Evolutionary conservation across 176 grass and related monocot genomes (phyloP), one percentile per base, ranked within the genome.

Genomic region (Olyra latifolia): DNA sequence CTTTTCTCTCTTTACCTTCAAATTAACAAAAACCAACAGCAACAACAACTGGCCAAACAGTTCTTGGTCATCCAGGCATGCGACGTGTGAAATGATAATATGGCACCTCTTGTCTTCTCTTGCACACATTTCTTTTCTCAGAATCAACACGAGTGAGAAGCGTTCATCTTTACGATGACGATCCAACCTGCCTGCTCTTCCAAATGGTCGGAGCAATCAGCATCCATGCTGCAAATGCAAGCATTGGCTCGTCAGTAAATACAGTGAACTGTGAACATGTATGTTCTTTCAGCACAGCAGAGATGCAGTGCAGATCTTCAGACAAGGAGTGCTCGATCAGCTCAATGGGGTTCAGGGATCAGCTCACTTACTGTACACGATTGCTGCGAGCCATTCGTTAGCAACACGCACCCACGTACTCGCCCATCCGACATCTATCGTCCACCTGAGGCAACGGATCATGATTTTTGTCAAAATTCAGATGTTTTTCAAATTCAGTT

Each of bases 351-450:
- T 32, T 29, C 10, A 35, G 7, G 44, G 14, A 61, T 55, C 47
- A 23, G 35, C 5, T 66, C 10, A 83, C 93, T 88, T 87, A 95
- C 96, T 79, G 68, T 99, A 99, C 19, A 84, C 88, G 82, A 99
- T 56, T 11, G 86, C 86, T 24, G 96, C 96, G 14, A 95, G 84
- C 93, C 93, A 99, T 56, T 93, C 88, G 85, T 99, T 99, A 29
- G 40, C 90, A 40, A 96, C 35, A 42, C 97, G 88, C 20, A 99
- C 97, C 97, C 97, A 99, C 22, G 97, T 72, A 54, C 97, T 99
- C 82, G 88, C 90, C 97, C 97, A 99, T 24, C 97, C 97, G 22
- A 96, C 90, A 59, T 99, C 97, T 29, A 99, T 99, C 44, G 88
- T 96, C 93, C 93, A 99, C 66, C 97, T 99, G 88, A 28, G 0